These are phyloP conservation scores for Stentor coeruleus DNA, from an alignment of 73 alveolate species.

Conservation along the genomic window DNA sequence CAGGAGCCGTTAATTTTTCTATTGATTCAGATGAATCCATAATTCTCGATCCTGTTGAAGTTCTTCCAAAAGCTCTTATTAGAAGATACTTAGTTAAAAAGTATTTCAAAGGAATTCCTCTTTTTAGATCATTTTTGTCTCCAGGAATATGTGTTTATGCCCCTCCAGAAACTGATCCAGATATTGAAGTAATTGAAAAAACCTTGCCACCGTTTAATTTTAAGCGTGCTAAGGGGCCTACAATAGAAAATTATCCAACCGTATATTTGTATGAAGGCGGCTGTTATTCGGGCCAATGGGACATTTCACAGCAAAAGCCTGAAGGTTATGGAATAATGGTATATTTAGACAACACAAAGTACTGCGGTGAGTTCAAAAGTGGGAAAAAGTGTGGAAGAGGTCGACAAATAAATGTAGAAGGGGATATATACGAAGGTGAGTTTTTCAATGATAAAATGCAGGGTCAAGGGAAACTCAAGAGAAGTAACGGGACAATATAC, in stretches of 20 bases:
- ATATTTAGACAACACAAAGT: no score
- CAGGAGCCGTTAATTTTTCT: no score
- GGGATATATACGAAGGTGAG: slow-evolving; percentile 60
- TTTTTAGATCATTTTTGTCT: not conserved
- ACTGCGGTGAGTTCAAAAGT: not conserved
- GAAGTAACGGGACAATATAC: slow-evolving; percentile 54
- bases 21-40: not conserved
- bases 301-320: not conserved
- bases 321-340: not conserved
- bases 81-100: not conserved
- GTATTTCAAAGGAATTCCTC: not conserved
- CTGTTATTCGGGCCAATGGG: not conserved
- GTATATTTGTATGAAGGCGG: not conserved
- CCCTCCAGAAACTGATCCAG: not conserved
- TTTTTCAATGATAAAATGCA: slow-evolving; percentile 43
- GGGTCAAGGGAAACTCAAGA: slow-evolving; percentile 48
- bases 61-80: not conserved
- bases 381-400: slow-evolving; percentile 33
- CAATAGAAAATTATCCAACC: not conserved
- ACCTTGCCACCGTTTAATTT: not conserved
- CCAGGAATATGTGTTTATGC: not conserved
- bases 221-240: not conserved
- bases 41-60: not conserved
- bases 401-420: slow-evolving; percentile 42
- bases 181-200: not conserved